Evolutionary conservation across 805 yeast genomes (phyloP).

Genomic region (Yamadazyma phyllophila): DNA sequence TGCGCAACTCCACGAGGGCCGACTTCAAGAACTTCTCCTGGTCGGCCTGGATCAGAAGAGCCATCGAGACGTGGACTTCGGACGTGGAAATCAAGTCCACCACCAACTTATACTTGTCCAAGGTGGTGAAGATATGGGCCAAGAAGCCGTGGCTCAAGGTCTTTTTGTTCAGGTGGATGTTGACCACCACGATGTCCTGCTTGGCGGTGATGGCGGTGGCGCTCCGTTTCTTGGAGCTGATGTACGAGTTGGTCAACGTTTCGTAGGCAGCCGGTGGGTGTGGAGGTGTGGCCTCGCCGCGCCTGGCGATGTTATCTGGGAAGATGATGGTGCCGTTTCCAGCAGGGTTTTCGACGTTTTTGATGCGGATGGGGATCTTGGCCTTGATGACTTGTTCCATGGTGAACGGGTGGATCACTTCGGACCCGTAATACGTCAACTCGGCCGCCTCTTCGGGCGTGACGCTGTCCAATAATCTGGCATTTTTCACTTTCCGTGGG

Average conservation of each 20-base stretch:
- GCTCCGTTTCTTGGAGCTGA: slow-evolving; percentile 52
- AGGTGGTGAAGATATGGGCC: slow-evolving; percentile 82
- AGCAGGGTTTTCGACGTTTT: slow-evolving; percentile 90
- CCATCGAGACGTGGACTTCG: slow-evolving; percentile 98
- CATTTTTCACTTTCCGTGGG: slow-evolving; percentile 91
- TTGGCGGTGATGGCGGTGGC: slow-evolving; percentile 97
- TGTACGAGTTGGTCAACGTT: slow-evolving; percentile 35
- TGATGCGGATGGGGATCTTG: slow-evolving; percentile 92
- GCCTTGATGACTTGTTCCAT: slow-evolving; percentile 99
- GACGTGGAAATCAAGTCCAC: slow-evolving; percentile 96
- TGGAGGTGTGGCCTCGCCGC: slow-evolving; percentile 89
- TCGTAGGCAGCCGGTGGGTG: slow-evolving; percentile 85
- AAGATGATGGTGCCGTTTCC: slow-evolving; percentile 93
- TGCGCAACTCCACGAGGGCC: slow-evolving; percentile 75
- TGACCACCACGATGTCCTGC: slow-evolving; percentile 85
- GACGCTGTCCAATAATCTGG: slow-evolving; percentile 78
- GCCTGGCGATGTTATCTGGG: slow-evolving; percentile 83
- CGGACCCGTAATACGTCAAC: slow-evolving; percentile 95
- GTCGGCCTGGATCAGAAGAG: slow-evolving; percentile 71
- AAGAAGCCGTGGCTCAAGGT: slow-evolving; percentile 92
- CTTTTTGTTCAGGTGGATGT: slow-evolving; percentile 91
- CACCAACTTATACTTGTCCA: slow-evolving; percentile 80
- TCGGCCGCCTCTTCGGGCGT: slow-evolving; percentile 99
- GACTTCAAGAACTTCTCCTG: slow-evolving; percentile 62
- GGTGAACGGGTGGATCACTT: slow-evolving; percentile 97